Conservation (phyloP, 768 basidiomycete species). For the Pleurotus djamor region DNA sequence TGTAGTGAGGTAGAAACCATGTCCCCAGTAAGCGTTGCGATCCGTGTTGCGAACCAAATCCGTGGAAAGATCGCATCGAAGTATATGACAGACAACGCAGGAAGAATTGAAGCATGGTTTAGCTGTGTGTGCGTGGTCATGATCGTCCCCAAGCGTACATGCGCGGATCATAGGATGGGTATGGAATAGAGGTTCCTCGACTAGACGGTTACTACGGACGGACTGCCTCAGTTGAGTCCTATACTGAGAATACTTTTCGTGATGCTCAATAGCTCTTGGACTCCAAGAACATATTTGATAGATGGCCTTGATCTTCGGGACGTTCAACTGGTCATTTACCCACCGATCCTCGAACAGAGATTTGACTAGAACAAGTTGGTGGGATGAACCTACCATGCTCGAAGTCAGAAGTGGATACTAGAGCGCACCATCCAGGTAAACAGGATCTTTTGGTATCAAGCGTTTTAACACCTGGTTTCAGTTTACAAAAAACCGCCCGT, state of each 20-base stretch:
- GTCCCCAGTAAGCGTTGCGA: background rate
- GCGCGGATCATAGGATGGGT: background rate
- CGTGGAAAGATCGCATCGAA: background rate
- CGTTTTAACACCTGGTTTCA: background rate
- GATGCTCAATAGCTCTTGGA: background rate
- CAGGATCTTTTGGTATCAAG: background rate
- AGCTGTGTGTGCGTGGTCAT: background rate
- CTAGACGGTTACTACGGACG: background rate
- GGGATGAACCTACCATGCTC: background rate
- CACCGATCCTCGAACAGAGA: constrained; percentile 2
- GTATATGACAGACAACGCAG: constrained; percentile 1
- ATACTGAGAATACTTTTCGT: background rate
- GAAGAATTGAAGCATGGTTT: background rate
- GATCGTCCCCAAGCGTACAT: constrained; percentile 3
- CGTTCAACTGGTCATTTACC: background rate
- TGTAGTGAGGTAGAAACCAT: background rate
- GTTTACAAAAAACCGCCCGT: background rate
- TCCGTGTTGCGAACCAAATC: background rate
- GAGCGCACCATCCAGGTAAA: background rate
- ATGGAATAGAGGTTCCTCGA: constrained; percentile 4
- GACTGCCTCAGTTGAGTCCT: background rate
- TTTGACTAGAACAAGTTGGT: background rate
- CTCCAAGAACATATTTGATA: constrained; percentile 4
- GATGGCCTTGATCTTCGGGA: background rate
- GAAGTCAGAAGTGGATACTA: background rate